Conservation (phyloP, 192 early-diverging fungal genomes). For the Coemansia sp. region DNA sequence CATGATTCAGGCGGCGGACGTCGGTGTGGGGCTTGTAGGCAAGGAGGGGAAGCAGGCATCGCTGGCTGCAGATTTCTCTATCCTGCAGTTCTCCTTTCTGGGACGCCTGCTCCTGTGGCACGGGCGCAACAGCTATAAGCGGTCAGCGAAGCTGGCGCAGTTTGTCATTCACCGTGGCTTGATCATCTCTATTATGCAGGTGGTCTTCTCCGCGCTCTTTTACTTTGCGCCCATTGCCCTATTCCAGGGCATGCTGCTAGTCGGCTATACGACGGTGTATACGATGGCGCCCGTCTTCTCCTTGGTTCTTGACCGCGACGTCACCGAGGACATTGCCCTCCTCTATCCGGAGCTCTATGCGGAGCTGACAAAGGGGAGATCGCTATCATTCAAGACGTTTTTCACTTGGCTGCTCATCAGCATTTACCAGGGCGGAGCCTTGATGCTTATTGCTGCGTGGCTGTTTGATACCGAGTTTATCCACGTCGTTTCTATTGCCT, state of each 20-base stretch:
- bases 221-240: slow-evolving; percentile 97
- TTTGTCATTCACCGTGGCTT: slow-evolving; percentile 97
- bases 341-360: slow-evolving; percentile 93
- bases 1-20: slow-evolving; percentile 96
- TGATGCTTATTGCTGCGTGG: slow-evolving; percentile 92
- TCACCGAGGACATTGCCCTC: slow-evolving; percentile 84
- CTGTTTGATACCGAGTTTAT: slow-evolving; percentile 95
- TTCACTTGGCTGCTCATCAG: slow-evolving; percentile 92
- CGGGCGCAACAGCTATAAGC: slow-evolving; percentile 91
- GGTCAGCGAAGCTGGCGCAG: slow-evolving; percentile 90
- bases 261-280: slow-evolving; percentile 94
- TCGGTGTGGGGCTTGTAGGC: slow-evolving; percentile 96
- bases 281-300: slow-evolving; percentile 98
- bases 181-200: slow-evolving; percentile 98
- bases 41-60: slow-evolving; percentile 95
- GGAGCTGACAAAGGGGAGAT: slow-evolving; percentile 89
- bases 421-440: slow-evolving; percentile 94
- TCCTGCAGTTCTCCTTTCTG: slow-evolving; percentile 86
- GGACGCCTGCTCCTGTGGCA: slow-evolving; percentile 89
- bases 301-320: slow-evolving; percentile 86
- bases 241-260: slow-evolving; percentile 84
- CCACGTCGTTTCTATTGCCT: slow-evolving; percentile 91
- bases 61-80: slow-evolving; percentile 90
- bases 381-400: slow-evolving; percentile 90
- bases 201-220: slow-evolving; percentile 92